A percentile compares a stretch with the other conserved stretches of the same genome.
Conservation (phyloP, 495 filamentous ascomycete genomes). For the Neurospora sp. region DNA sequence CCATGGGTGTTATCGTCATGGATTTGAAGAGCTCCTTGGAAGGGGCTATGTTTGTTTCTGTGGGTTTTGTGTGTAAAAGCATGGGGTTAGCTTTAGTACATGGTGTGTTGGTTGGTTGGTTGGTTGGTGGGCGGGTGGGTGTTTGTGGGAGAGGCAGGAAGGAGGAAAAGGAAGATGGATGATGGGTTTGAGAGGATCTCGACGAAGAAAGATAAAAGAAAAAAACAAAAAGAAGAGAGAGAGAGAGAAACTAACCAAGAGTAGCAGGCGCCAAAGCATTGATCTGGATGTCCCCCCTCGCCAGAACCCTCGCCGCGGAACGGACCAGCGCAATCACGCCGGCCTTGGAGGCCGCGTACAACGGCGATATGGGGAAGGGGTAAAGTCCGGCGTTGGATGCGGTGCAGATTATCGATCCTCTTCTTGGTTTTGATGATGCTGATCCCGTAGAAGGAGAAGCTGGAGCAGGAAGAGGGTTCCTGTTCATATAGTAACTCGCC, state of each 20-base stretch:
- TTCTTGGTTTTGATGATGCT: neutral
- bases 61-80: too few species aligned
- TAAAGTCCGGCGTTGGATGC: constrained; percentile 48
- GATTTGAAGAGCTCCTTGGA: constrained; percentile 33
- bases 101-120: neutral
- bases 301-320: constrained; percentile 31
- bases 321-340: constrained; percentile 43
- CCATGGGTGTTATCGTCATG: constrained; percentile 46
- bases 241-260: constrained; percentile 17
- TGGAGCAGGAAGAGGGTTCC: constrained; percentile 24
- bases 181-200: too few species aligned
- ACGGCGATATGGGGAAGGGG: constrained; percentile 43
- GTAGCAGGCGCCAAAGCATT: constrained; percentile 45
- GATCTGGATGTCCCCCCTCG: constrained; percentile 36
- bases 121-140: neutral
- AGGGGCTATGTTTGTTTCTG: constrained; percentile 41
- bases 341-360: constrained; percentile 43
- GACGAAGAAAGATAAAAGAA: neutral
- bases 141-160: neutral
- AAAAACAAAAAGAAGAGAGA: neutral
- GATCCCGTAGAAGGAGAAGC: too few species aligned
- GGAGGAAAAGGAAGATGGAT: neutral
- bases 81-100: too few species aligned
- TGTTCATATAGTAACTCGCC: constrained; percentile 41
- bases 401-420: constrained; percentile 45